Conservation (phyloP, 371 early-diverging fungal species). For the Mucor saturninus region DNA sequence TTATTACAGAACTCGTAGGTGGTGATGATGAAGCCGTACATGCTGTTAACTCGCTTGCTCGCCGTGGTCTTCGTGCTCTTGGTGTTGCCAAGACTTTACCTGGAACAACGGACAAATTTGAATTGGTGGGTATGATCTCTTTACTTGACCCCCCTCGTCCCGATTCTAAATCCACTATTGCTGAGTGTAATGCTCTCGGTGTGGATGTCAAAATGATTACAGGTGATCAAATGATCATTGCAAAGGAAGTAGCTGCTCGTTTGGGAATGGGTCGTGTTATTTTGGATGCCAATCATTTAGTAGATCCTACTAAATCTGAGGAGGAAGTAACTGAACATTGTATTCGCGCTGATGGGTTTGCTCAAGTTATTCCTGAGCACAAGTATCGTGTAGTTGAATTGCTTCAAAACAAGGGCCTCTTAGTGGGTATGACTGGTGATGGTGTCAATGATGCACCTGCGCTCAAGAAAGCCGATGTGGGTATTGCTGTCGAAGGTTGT, state of each 20-base stretch:
- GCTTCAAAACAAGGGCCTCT: slow-evolving; percentile 51
- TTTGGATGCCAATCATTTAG: slow-evolving; percentile 75
- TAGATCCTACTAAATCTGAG: slow-evolving; percentile 83
- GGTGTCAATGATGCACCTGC: slow-evolving; percentile 92
- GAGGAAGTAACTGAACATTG: slow-evolving; percentile 84
- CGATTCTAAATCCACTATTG: slow-evolving; percentile 68
- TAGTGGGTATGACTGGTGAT: slow-evolving; percentile 81
- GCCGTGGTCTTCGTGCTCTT: slow-evolving; percentile 87
- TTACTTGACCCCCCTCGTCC: slow-evolving; percentile 88
- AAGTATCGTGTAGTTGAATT: slow-evolving; percentile 68
- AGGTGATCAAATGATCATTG: slow-evolving; percentile 90
- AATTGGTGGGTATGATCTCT: slow-evolving; percentile 78
- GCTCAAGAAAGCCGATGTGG: slow-evolving; percentile 69
- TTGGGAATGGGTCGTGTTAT: slow-evolving; percentile 83
- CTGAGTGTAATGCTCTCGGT: slow-evolving; percentile 69
- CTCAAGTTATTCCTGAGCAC: slow-evolving; percentile 75
- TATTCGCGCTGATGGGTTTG: slow-evolving; percentile 92
- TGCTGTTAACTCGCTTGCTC: slow-evolving; percentile 85
- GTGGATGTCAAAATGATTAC: slow-evolving; percentile 91
- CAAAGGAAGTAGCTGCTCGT: slow-evolving; percentile 86
- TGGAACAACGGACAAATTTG: slow-evolving; percentile 63
- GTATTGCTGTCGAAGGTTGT: slow-evolving; percentile 77
- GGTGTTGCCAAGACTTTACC: slow-evolving; percentile 85
- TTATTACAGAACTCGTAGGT: slow-evolving; percentile 83
- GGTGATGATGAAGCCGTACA: slow-evolving; percentile 82